These are phyloP conservation scores for Scheffersomyces coipomensis DNA, from an alignment of 805 yeast species.

Conservation along the genomic window DNA sequence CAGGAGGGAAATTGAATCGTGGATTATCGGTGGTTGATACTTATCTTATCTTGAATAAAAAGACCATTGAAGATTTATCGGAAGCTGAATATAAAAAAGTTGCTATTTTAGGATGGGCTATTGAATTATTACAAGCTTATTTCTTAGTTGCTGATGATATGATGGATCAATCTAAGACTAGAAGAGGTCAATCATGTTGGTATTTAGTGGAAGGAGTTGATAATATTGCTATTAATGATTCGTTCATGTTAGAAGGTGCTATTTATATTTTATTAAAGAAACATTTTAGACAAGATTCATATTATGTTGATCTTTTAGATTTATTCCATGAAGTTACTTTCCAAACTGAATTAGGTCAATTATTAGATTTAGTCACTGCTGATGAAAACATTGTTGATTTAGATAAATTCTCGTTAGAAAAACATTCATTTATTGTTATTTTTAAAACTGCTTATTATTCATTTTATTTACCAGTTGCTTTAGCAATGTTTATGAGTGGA, in stretches of 20 bases:
- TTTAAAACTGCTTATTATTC: conserved; percentile 98
- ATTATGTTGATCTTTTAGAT: conserved; percentile 88
- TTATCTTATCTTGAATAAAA: conserved; percentile 71
- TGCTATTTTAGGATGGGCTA: conserved; percentile 91
- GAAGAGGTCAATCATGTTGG: conserved; percentile 99
- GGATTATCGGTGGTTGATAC: conserved; percentile 96
- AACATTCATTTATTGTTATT: conserved; percentile 93
- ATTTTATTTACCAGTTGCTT: conserved; percentile 94
- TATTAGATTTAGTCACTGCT: conserved; percentile 92
- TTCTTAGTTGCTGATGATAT: conserved; percentile 97
- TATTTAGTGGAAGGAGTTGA: conserved; percentile 77
- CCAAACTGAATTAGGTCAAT: conserved; percentile 97
- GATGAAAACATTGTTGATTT: conserved; percentile 94
- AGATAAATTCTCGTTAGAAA: conserved; percentile 77
- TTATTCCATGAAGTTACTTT: conserved; percentile 96
- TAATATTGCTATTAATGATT: conserved; percentile 93
- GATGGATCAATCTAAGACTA: conserved; percentile 95
- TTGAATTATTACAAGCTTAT: conserved; percentile 93
- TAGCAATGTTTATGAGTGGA: conserved; percentile 94
- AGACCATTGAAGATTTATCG: conserved; percentile 55
- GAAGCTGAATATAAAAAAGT: conserved; percentile 76
- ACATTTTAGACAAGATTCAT: conserved; percentile 77
- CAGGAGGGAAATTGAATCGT: conserved; percentile 96
- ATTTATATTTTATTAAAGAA: conserved; percentile 86
- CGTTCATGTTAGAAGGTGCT: conserved; percentile 95